These are phyloP conservation scores for Verticillium dahliae DNA, from an alignment of 2,329 filamentous ascomycete species.

Conservation along the genomic window DNA sequence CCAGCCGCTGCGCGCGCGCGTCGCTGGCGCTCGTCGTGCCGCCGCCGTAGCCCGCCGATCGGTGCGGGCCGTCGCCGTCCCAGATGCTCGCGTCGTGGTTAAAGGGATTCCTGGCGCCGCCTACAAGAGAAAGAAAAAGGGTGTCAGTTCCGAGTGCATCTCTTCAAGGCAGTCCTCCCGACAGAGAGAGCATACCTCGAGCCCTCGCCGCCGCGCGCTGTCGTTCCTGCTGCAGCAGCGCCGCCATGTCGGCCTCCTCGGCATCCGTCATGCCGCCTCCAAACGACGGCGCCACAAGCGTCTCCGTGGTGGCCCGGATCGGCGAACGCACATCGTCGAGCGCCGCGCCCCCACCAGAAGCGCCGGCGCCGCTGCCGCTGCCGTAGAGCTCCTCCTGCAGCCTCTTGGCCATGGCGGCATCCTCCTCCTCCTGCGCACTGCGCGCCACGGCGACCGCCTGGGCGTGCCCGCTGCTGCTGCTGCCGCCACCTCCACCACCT, in stretches of 20 bases:
- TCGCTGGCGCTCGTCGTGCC: slow-evolving; percentile 12
- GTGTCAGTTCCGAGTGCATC: neutral
- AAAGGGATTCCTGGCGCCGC: slow-evolving; percentile 24
- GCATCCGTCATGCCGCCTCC: slow-evolving; percentile 32
- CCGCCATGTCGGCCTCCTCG: slow-evolving; percentile 50
- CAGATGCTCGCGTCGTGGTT: slow-evolving; percentile 29
- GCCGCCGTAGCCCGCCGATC: neutral
- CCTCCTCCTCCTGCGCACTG: slow-evolving; percentile 67
- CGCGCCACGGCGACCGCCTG: slow-evolving; percentile 33
- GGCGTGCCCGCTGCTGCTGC: slow-evolving; percentile 30
- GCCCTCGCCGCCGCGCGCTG: slow-evolving; percentile 13
- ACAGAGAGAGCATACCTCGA: slow-evolving; percentile 14
- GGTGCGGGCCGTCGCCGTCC: slow-evolving; percentile 18
- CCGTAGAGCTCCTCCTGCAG: slow-evolving; percentile 89
- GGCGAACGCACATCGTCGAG: slow-evolving; percentile 74
- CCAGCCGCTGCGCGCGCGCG: slow-evolving; percentile 67
- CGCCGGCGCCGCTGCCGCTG: slow-evolving; percentile 33
- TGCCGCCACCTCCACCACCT: slow-evolving; percentile 15
- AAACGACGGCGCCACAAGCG: slow-evolving; percentile 68
- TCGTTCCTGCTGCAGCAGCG: slow-evolving; percentile 59
- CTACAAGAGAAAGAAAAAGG: neutral
- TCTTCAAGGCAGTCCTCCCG: neutral
- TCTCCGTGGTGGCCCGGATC: slow-evolving; percentile 86
- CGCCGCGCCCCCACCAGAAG: slow-evolving; percentile 33
- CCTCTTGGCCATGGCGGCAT: slow-evolving; percentile 85